Base-by-base conservation (phyloP, 805 yeast species). In the Lipomyces kockii region DNA sequence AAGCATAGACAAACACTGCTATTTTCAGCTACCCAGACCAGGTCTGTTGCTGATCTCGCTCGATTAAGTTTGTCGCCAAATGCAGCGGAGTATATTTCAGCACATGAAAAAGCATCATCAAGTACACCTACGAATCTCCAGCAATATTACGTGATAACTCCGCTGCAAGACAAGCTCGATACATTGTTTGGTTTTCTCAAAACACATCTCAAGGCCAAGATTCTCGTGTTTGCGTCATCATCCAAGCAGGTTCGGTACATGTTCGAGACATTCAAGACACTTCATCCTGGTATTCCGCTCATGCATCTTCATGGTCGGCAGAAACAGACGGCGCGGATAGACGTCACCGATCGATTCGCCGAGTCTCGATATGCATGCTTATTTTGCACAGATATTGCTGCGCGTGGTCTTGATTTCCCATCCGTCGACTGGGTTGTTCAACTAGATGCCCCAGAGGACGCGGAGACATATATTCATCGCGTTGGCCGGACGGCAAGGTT, bases 361-460 rank as follows among this genome's bases (percentile, higher is more conserved):
- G 98, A 95, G 82, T 95, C 95, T 80, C 90, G 89, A 72, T 86
- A 89, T 63, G 90, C 91, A 17, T 92, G 98, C 82, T 80, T 95
- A 75, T 85, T 95, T 64, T 95, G 98, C 82, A 95, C 99, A 0
- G 99, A 95, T 80, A 98, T 95, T 73, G 99, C 98, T 49, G 99
- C 99, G 25, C 88, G 99, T 85, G 99, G 99, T 34, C 86, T 95
- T 72, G 99, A 95, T 83, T 94, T 95, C 74, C 99, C 99, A 63
- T 88, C 96, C 35, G 99, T 95, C 63, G 99, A 95, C 82, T 95
- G 99, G 99, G 95, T 95, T 75, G 89, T 95, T 71, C 99, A 95
- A 83, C 92, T 93, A 76, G 99, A 95, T 80, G 98, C 98, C 63
- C 99, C 99, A 78, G 99, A 95, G 88, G 99, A 95, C 81, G 99